Percentiles rank a stretch among this genome's conserved stretches.
These are phyloP conservation scores for Chlamydomonas incerta DNA, from an alignment of 139 green algal species.

Conservation along the genomic window DNA sequence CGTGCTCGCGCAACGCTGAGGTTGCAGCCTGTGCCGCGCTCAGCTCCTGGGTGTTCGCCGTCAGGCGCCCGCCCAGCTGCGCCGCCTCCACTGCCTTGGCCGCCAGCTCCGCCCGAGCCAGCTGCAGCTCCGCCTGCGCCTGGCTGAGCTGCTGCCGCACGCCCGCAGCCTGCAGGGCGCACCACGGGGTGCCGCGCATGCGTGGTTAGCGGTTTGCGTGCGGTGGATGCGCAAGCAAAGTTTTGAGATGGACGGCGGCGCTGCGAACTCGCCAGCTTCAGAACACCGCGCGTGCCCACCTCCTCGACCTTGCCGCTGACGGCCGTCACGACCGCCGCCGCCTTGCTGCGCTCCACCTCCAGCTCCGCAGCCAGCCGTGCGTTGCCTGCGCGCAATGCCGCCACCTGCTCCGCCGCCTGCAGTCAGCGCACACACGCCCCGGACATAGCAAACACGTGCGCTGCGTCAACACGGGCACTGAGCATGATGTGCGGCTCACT, in stretches of 20 bases:
- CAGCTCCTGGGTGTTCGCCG: background rate
- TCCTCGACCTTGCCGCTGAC: conserved; percentile 26
- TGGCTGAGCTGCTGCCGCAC: conserved; percentile 18
- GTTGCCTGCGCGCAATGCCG: background rate
- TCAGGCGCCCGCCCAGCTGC: background rate
- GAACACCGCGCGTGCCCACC: too few relatives aligned
- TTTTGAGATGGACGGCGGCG: too few relatives aligned
- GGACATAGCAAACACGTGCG: too few relatives aligned
- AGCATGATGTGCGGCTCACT: too few relatives aligned
- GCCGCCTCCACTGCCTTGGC: conserved; percentile 11
- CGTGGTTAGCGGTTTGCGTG: too few relatives aligned
- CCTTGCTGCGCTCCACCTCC: conserved; percentile 14
- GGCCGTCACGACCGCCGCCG: background rate
- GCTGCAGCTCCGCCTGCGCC: conserved; percentile 18
- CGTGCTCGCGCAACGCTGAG: background rate
- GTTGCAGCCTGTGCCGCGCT: background rate
- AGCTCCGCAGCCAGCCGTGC: background rate
- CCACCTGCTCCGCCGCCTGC: conserved; percentile 14
- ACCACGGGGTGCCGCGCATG: too few relatives aligned
- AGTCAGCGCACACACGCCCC: too few relatives aligned
- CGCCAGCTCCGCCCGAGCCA: conserved; percentile 11
- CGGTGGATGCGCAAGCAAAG: too few relatives aligned
- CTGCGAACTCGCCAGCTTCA: too few relatives aligned
- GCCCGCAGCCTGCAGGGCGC: background rate
- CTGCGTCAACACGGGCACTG: too few relatives aligned